phyloP scores from a whole-genome alignment of 2,329 filamentous ascomycete genomes.

The Daldinia eschscholtzii region DNA sequence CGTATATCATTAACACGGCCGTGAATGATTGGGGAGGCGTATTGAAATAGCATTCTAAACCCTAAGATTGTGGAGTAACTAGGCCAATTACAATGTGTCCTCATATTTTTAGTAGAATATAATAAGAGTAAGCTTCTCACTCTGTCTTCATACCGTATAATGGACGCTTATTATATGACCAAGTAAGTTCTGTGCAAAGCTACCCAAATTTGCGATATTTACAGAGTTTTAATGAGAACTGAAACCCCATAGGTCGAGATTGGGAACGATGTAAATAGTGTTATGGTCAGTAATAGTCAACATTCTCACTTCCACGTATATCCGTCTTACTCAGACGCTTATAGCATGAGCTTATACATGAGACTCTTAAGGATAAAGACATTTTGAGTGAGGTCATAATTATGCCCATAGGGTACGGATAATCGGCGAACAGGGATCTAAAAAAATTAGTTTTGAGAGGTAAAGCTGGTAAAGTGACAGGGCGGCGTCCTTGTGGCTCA shows the following conservation, averaged over 20 bases:
- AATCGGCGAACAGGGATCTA: constrained; percentile 1
- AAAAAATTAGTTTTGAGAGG: not conserved
- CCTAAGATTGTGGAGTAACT: constrained; percentile 1
- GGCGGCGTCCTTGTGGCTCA: not conserved
- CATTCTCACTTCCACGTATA: not conserved
- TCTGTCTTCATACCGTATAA: not conserved
- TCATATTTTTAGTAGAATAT: not conserved
- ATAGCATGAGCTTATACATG: not conserved
- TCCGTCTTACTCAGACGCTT: not conserved
- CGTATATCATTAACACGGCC: not conserved
- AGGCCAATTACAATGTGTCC: not conserved
- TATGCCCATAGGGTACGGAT: not conserved
- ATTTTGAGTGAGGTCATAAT: constrained; percentile 6
- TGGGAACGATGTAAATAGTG: not conserved
- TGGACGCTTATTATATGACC: not conserved
- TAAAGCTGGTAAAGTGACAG: constrained; percentile 3
- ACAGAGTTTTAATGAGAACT: not conserved
- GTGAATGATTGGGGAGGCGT: not conserved
- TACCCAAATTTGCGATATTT: not conserved
- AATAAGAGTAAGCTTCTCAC: not conserved
- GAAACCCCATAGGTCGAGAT: not conserved
- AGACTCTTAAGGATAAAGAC: not conserved
- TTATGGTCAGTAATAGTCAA: not conserved
- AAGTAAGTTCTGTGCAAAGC: not conserved
- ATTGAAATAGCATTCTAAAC: not conserved